phyloP scores from a whole-genome alignment of 2,329 filamentous ascomycete genomes.

The Ophiostoma populinum region DNA sequence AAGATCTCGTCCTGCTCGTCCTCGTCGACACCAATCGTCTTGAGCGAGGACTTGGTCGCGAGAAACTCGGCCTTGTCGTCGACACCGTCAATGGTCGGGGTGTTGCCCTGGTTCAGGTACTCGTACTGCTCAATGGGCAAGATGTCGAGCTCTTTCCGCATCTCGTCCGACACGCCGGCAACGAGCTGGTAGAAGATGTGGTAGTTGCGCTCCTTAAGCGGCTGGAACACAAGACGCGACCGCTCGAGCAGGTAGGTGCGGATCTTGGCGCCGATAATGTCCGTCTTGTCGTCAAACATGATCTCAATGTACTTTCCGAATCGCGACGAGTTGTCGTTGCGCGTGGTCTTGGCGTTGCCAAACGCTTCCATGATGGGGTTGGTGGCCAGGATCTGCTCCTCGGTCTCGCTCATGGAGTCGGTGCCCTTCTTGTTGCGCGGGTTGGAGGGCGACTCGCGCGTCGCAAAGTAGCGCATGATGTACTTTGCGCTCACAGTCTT shows the following conservation, averaged over 20 bases:
- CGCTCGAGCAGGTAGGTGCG: constrained; percentile 89
- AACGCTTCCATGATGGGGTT: constrained; percentile 99
- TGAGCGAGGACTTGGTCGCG: constrained; percentile 70
- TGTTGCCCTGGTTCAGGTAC: constrained; percentile 89
- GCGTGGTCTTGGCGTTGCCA: constrained; percentile 97
- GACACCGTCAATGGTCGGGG: constrained; percentile 80
- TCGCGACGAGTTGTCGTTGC: constrained; percentile 96
- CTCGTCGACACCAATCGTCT: constrained; percentile 67
- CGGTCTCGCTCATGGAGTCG: constrained; percentile 86
- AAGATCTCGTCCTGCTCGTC: constrained; percentile 72
- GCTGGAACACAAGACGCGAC: constrained; percentile 91
- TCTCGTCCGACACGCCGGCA: constrained; percentile 71
- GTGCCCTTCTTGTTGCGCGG: constrained; percentile 58
- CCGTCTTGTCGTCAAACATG: constrained; percentile 89
- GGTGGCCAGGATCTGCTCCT: constrained; percentile 94
- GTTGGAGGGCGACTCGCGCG: constrained; percentile 82
- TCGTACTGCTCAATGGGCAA: constrained; percentile 79
- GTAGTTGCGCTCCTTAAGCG: constrained; percentile 94
- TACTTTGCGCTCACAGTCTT: constrained; percentile 99
- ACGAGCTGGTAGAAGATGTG: constrained; percentile 98
- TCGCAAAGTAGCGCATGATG: constrained; percentile 99
- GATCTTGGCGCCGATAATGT: constrained; percentile 96
- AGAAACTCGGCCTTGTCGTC: constrained; percentile 91
- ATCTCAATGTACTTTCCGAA: constrained; percentile 99
- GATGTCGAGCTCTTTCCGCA: constrained; percentile 64